Evolutionary conservation across 805 yeast genomes (phyloP).

Genomic region (Ogataea ramenticola): DNA sequence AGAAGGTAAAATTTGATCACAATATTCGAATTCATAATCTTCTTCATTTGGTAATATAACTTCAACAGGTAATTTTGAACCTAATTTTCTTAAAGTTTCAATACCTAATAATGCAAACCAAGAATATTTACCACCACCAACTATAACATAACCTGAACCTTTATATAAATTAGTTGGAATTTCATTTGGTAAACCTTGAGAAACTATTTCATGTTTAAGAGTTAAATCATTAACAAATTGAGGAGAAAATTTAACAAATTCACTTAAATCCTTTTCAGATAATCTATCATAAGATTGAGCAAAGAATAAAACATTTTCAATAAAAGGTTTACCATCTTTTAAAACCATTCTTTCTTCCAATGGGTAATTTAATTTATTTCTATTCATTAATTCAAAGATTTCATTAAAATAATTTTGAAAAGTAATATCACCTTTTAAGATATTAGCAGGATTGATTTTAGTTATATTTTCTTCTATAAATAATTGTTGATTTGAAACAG

Average conservation of each 20-base stretch:
- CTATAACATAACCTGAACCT: slow-evolving; percentile 52
- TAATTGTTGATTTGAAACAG: slow-evolving; percentile 17
- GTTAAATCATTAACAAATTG: slow-evolving; percentile 26
- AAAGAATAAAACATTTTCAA: slow-evolving; percentile 23
- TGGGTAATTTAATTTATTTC: slow-evolving; percentile 24
- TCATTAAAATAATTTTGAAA: slow-evolving; percentile 26
- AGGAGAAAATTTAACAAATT: slow-evolving; percentile 22
- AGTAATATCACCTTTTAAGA: slow-evolving; percentile 24
- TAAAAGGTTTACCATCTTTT: slow-evolving; percentile 25
- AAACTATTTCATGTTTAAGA: slow-evolving; percentile 24
- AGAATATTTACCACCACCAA: slow-evolving; percentile 76
- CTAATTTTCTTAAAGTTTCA: slow-evolving; percentile 55
- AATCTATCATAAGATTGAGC: slow-evolving; percentile 20
- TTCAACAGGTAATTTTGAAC: slow-evolving; percentile 72
- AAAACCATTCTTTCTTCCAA: slow-evolving; percentile 22
- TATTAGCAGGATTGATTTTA: slow-evolving; percentile 20
- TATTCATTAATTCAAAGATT: slow-evolving; percentile 22
- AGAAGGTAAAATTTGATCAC: slow-evolving; percentile 54
- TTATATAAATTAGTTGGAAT: slow-evolving; percentile 20
- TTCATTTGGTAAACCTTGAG: slow-evolving; percentile 20
- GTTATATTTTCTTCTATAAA: slow-evolving; percentile 21
- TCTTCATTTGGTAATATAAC: slow-evolving; percentile 65
- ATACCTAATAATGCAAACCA: slow-evolving; percentile 65
- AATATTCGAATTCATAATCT: slow-evolving; percentile 67
- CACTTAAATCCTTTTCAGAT: slow-evolving; percentile 19